Conservation (phyloP, 345 rosid species). For the Populus tremula region DNA sequence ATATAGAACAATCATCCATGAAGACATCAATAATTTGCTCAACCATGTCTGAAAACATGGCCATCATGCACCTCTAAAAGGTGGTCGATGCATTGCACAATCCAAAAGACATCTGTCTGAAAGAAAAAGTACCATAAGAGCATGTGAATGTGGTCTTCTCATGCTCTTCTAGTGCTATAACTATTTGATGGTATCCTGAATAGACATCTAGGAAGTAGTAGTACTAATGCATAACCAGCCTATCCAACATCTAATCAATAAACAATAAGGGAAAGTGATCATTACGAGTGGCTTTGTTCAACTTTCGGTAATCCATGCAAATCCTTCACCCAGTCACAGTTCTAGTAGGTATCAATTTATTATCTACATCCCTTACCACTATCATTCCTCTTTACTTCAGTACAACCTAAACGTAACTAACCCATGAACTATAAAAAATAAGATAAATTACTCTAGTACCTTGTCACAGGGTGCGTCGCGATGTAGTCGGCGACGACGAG, state of each 20-base stretch:
- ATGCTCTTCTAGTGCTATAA: background rate
- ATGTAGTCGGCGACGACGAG: too few relatives aligned
- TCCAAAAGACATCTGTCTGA: too few relatives aligned
- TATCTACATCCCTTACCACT: background rate
- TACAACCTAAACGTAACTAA: background rate
- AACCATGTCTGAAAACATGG: background rate
- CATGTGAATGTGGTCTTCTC: conserved; percentile 2
- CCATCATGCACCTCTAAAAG: background rate
- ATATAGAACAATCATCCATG: background rate
- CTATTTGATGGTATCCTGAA: background rate
- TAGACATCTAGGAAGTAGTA: background rate
- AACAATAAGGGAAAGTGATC: background rate
- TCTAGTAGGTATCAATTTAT: background rate
- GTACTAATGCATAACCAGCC: background rate
- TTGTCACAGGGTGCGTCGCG: too few relatives aligned
- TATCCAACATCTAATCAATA: background rate
- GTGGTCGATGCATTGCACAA: too few relatives aligned
- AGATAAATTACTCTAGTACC: background rate
- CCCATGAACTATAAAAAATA: background rate
- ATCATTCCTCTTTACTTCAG: background rate
- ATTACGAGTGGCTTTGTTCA: background rate
- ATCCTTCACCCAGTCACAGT: background rate
- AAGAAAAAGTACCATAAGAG: background rate
- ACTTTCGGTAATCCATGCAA: background rate
- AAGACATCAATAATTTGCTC: background rate